A percentile compares a stretch with the other conserved stretches of the same genome.
phyloP scores from a whole-genome alignment of 169 alveolate species.

The Neospora caninum region DNA sequence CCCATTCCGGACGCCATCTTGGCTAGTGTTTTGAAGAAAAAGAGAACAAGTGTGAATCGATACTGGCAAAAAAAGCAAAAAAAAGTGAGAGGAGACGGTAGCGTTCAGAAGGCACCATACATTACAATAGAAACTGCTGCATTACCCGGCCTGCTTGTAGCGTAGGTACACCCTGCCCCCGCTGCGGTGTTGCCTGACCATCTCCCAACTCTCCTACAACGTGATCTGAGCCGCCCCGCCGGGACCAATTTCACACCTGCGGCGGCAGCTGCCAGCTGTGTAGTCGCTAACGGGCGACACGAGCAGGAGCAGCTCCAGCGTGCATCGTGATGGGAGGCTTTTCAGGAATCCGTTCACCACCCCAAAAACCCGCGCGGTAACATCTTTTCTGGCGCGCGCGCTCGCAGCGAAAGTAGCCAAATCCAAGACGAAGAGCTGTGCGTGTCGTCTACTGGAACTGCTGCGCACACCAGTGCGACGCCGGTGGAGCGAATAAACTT shows the following conservation, averaged over 20 bases:
- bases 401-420: too few relatives aligned
- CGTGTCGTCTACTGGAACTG: too few relatives aligned
- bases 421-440: too few relatives aligned
- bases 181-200: conserved; percentile 7
- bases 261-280: background rate
- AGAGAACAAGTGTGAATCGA: background rate
- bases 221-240: background rate
- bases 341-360: background rate
- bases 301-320: background rate
- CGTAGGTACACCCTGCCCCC: background rate
- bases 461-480: too few relatives aligned
- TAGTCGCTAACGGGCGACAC: background rate
- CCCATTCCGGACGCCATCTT: conserved; percentile 79
- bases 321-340: background rate
- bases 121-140: conserved; percentile 20
- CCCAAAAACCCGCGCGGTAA: background rate
- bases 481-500: too few relatives aligned
- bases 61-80: background rate
- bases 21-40: background rate
- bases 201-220: background rate
- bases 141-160: background rate
- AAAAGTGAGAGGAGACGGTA: background rate
- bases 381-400: too few relatives aligned
- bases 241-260: background rate
- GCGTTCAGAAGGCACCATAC: background rate